phyloP scores from a whole-genome alignment of 1,139 yeast genomes.

The Yamadazyma friedrichii region DNA sequence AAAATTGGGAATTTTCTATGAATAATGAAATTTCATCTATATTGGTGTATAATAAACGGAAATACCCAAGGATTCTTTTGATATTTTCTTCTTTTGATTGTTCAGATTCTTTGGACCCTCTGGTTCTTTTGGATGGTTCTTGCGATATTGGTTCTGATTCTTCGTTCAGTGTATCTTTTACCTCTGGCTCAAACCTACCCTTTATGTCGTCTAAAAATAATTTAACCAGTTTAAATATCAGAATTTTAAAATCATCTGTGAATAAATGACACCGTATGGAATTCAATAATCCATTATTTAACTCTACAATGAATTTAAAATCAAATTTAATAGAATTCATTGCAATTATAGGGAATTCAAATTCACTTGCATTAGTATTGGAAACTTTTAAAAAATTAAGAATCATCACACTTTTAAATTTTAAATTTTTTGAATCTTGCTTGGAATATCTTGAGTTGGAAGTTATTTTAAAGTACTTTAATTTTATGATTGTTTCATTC shows the following conservation, averaged over 20 bases:
- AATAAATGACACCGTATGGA: slow-evolving; percentile 22
- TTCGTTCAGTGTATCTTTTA: too few species aligned
- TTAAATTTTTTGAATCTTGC: slow-evolving; percentile 18
- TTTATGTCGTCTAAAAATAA: slow-evolving; percentile 11
- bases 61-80: background rate
- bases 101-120: background rate
- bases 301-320: slow-evolving; percentile 20
- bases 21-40: slow-evolving; percentile 25
- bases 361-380: slow-evolving; percentile 3
- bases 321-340: slow-evolving; percentile 24
- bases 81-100: background rate
- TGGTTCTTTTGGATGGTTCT: background rate
- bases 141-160: too few species aligned
- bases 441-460: slow-evolving; percentile 22
- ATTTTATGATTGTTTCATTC: slow-evolving; percentile 15
- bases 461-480: slow-evolving; percentile 25
- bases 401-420: slow-evolving; percentile 20
- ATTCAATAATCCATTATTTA: slow-evolving; percentile 20
- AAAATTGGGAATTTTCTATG: slow-evolving; percentile 28
- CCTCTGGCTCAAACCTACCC: slow-evolving; percentile 1
- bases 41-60: slow-evolving; percentile 13
- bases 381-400: slow-evolving; percentile 14
- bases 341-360: slow-evolving; percentile 17
- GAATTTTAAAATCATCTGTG: slow-evolving; percentile 25
- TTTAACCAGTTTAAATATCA: slow-evolving; percentile 27